Base-by-base conservation (phyloP, 164 flowering plant genomes). In the Vitis labrusca region DNA sequence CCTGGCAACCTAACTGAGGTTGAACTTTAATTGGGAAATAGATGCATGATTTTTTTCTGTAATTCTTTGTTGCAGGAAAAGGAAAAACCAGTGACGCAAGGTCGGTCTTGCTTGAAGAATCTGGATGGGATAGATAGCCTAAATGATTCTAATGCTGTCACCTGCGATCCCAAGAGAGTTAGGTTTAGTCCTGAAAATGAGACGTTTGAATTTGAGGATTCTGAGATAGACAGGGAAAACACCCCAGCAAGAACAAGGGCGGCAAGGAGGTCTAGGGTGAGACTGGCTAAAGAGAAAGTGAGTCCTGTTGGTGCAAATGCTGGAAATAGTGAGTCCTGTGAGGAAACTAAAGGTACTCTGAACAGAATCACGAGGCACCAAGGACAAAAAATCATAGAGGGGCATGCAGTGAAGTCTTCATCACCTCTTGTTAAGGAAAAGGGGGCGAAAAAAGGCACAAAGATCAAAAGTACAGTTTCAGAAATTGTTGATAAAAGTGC, bases 141-240 rank as follows among this genome's bases (percentile, higher is more conserved):
- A 23, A 72, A 53, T 56, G 81, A 55, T n/a, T 51, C 71, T n/a
- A 56, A 51, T 64, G 70, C 64, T 13, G 60, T 37, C 37, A 64
- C 44, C 15, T 73, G 51, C 74, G 63, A 72, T 61, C 12, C 8
- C 1, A 86, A 86, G 77, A 85, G 77, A 78, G 89, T 87, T 37
- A 78, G 75, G 64, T 88, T 88, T 71, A 73, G 82, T 73, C 80
- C 83, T 9, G 74, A 79, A 11, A 78, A 79, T 62, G 82, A 84
- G 32, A 65, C 74, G 29, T 29, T 74, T 65, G 69, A 69, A 52
- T 65, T 58, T 61, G 61, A 65, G 13, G 63, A 54, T 65, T 70
- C 65, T 14, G 74, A 56, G 44, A 57, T 12, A 5, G 49, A 5
- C 37, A 48, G 27, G 17, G 27, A 55, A 70, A 52, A 8, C 9